These are phyloP conservation scores for Sodiomyces alkalinus DNA, from an alignment of 2,329 filamentous ascomycete genomes.

Conservation along the genomic window DNA sequence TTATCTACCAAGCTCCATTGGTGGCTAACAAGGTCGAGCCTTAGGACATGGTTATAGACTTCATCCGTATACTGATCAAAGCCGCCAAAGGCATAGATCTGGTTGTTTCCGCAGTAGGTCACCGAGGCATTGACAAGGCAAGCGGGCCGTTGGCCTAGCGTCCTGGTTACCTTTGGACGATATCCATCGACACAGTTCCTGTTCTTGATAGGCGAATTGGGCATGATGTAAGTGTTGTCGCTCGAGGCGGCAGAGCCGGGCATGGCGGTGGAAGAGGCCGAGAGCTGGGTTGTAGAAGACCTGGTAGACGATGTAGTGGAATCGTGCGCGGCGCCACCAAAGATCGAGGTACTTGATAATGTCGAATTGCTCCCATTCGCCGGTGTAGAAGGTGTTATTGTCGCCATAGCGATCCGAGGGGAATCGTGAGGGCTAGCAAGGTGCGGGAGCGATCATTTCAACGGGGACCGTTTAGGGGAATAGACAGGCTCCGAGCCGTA, in stretches of 20 bases:
- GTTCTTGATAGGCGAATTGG: constrained; percentile 61
- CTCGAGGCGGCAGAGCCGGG: constrained; percentile 38
- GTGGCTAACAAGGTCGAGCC: constrained; percentile 70
- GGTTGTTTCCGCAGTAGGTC: constrained; percentile 94
- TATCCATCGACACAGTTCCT: constrained; percentile 56
- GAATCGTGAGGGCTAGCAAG: too few species aligned
- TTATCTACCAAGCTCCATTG: constrained; percentile 97
- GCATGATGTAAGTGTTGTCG: constrained; percentile 81
- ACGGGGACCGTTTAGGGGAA: too few species aligned
- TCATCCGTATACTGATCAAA: constrained; percentile 99
- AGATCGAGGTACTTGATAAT: too few species aligned
- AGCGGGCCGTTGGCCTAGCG: constrained; percentile 67
- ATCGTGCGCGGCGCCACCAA: too few species aligned
- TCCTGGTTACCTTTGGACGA: constrained; percentile 68
- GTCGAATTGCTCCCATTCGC: too few species aligned
- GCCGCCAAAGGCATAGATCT: constrained; percentile 95
- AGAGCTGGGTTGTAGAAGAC: too few species aligned
- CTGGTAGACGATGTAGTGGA: too few species aligned
- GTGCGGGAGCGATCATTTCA: too few species aligned
- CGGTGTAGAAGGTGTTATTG: too few species aligned
- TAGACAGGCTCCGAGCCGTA: too few species aligned
- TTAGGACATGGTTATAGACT: constrained; percentile 94
- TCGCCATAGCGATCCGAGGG: too few species aligned
- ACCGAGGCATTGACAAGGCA: constrained; percentile 97
- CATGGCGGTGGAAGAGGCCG: constrained; percentile 27